A percentile compares a stretch with the other conserved stretches of the same genome.
Conservation (phyloP, 1,139 yeast species). For the Hanseniaspora uvarum region DNA sequence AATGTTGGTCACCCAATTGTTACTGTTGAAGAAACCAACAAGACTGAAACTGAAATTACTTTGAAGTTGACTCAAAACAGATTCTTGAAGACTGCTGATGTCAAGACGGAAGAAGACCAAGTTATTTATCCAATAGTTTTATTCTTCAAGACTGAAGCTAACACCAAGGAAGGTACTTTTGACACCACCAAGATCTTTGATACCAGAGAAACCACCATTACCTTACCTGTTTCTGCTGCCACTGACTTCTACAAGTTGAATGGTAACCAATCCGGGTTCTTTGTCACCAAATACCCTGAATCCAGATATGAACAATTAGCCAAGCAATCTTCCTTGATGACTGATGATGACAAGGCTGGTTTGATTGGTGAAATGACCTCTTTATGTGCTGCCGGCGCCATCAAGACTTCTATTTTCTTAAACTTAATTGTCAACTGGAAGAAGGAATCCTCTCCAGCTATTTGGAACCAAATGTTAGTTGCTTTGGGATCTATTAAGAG, state of each 20-base stretch:
- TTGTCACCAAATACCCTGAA: constrained; percentile 66
- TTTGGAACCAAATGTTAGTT: constrained; percentile 62
- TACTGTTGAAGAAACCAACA: constrained; percentile 44
- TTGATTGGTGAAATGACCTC: constrained; percentile 75
- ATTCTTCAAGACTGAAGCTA: constrained; percentile 48
- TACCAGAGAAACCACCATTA: constrained; percentile 43
- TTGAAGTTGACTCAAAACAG: constrained; percentile 59
- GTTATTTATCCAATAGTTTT: constrained; percentile 76
- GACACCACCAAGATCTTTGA: constrained; percentile 54
- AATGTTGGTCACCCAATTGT: constrained; percentile 78
- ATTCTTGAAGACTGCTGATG: constrained; percentile 71
- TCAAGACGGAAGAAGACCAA: constrained; percentile 57
- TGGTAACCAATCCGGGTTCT: constrained; percentile 74
- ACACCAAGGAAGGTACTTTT: constrained; percentile 41
- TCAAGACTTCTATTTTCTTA: constrained; percentile 55
- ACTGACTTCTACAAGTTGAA: constrained; percentile 60
- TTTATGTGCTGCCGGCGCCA: constrained; percentile 62
- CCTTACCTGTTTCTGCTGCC: constrained; percentile 35
- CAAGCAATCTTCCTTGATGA: constrained; percentile 58
- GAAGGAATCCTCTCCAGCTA: constrained; percentile 58
- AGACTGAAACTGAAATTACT: constrained; percentile 26
- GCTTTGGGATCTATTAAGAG: constrained; percentile 47
- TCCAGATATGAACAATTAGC: constrained; percentile 69
- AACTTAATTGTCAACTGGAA: constrained; percentile 60
- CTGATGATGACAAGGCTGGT: constrained; percentile 79